phyloP scores from a whole-genome alignment of 2,329 filamentous ascomycete species.

The Stachybotrys echinatus region DNA sequence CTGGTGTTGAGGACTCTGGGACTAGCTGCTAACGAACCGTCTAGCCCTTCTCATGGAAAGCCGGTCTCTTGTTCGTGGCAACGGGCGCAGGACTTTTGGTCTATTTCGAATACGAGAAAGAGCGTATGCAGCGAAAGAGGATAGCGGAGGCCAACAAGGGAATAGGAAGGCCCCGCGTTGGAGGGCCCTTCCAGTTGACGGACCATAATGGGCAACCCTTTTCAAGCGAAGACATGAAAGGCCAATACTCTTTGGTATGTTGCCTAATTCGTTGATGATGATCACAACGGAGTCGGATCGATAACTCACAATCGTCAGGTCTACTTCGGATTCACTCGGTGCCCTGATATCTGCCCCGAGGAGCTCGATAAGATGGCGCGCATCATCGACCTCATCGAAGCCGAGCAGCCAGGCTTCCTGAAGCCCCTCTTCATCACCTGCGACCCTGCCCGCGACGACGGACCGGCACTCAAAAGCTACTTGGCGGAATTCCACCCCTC shows the following conservation, averaged over 20 bases:
- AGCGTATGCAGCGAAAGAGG: conserved; percentile 80
- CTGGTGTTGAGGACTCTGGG: neutral
- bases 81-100: conserved; percentile 73
- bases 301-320: too few relatives aligned
- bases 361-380: conserved; percentile 99
- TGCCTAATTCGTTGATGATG: too few relatives aligned
- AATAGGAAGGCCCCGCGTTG: conserved; percentile 87
- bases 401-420: conserved; percentile 46
- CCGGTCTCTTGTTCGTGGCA: conserved; percentile 76
- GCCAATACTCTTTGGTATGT: conserved; percentile 73
- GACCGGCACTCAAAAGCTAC: conserved; percentile 78
- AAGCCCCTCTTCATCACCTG: conserved; percentile 90
- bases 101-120: conserved; percentile 94
- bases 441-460: conserved; percentile 87
- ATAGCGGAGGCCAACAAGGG: conserved; percentile 91
- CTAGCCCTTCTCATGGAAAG: conserved; percentile 90
- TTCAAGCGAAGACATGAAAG: conserved; percentile 75
- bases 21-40: conserved; percentile 16
- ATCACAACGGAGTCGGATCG: too few relatives aligned
- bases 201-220: conserved; percentile 79
- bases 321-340: conserved; percentile 98
- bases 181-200: conserved; percentile 75
- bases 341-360: conserved; percentile 97
- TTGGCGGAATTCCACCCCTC: conserved; percentile 83
- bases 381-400: conserved; percentile 74